Evolutionary conservation across 2,329 filamentous ascomycete species (phyloP).

Genomic region (Parasarocladium wereldwijsianum): DNA sequence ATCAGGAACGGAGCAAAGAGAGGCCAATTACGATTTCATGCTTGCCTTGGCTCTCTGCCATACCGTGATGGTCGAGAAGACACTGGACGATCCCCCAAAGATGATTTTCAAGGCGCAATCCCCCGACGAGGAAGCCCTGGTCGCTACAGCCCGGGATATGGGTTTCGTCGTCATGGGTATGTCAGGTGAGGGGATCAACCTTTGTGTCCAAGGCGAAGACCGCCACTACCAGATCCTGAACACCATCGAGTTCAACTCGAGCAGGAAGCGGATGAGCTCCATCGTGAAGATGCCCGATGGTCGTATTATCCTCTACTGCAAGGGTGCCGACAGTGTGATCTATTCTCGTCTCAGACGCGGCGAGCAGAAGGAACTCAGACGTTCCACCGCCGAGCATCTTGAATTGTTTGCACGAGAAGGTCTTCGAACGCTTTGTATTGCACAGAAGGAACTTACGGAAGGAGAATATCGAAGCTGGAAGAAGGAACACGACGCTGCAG

Average conservation of each 20-base stretch:
- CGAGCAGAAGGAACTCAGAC: slow-evolving; percentile 72
- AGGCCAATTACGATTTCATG: slow-evolving; percentile 83
- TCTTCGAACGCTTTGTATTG: slow-evolving; percentile 86
- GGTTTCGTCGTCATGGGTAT: slow-evolving; percentile 85
- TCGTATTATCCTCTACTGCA: slow-evolving; percentile 84
- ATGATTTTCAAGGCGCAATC: slow-evolving; percentile 97
- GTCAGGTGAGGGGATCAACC: slow-evolving; percentile 62
- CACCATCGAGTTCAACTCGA: slow-evolving; percentile 94
- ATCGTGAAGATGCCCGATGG: slow-evolving; percentile 91
- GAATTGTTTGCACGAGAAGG: slow-evolving; percentile 96
- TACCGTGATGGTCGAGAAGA: slow-evolving; percentile 82
- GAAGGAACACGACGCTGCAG: slow-evolving; percentile 73
- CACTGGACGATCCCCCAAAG: slow-evolving; percentile 76
- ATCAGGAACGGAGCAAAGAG: slow-evolving; percentile 60
- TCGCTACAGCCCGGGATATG: slow-evolving; percentile 86
- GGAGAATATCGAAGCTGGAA: slow-evolving; percentile 77
- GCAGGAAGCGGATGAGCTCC: slow-evolving; percentile 92
- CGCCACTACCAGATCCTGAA: slow-evolving; percentile 78
- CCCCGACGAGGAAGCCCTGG: slow-evolving; percentile 87
- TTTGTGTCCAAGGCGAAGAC: slow-evolving; percentile 81
- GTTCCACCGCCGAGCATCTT: slow-evolving; percentile 77
- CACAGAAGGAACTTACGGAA: slow-evolving; percentile 65
- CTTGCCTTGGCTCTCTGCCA: slow-evolving; percentile 89
- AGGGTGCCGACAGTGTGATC: slow-evolving; percentile 94
- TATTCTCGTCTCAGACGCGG: slow-evolving; percentile 79